Percentiles rank a stretch among this genome's conserved stretches.
Conservation (phyloP, 148 eudicot genomes). For the Camellia lanceoleosa region DNA sequence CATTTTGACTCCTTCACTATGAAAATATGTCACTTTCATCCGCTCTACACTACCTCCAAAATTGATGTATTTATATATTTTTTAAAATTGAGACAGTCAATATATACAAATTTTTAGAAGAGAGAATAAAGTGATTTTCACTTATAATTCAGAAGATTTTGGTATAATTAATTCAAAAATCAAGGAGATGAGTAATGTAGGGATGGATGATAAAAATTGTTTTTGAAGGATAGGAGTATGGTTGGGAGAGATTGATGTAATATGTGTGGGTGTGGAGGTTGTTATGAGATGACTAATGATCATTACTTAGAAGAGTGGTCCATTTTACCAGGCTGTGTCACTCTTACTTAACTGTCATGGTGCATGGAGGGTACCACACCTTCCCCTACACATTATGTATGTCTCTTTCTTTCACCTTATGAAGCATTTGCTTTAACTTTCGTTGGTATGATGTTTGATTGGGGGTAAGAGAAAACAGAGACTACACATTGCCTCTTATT, state of each 20-base stretch:
- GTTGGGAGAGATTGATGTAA: slow-evolving; percentile 29
- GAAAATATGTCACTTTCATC: too few relatives aligned
- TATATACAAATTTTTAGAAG: too few relatives aligned
- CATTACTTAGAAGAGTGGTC: slow-evolving; percentile 18
- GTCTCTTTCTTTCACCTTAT: slow-evolving; percentile 32
- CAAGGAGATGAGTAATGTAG: too few relatives aligned
- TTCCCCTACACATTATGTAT: slow-evolving; percentile 22
- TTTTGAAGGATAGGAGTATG: background rate
- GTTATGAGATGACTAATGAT: slow-evolving; percentile 10
- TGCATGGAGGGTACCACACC: slow-evolving; percentile 4
- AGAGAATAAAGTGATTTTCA: too few relatives aligned
- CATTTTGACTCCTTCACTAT: too few relatives aligned
- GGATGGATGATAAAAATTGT: too few relatives aligned
- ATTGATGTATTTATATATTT: too few relatives aligned
- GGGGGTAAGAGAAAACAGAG: background rate
- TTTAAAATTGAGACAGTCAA: too few relatives aligned
- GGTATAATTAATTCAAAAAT: too few relatives aligned
- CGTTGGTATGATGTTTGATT: slow-evolving; percentile 5
- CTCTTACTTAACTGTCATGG: slow-evolving; percentile 7
- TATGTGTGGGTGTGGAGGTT: background rate
- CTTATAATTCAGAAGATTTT: too few relatives aligned
- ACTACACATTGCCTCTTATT: background rate
- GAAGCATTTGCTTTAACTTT: background rate
- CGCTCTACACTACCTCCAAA: too few relatives aligned
- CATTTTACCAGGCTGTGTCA: slow-evolving; percentile 35